Evolutionary conservation across 192 early-diverging fungal genomes (phyloP), one percentile per base, ranked within the genome.

Genomic region (Oehlia diaphana): DNA sequence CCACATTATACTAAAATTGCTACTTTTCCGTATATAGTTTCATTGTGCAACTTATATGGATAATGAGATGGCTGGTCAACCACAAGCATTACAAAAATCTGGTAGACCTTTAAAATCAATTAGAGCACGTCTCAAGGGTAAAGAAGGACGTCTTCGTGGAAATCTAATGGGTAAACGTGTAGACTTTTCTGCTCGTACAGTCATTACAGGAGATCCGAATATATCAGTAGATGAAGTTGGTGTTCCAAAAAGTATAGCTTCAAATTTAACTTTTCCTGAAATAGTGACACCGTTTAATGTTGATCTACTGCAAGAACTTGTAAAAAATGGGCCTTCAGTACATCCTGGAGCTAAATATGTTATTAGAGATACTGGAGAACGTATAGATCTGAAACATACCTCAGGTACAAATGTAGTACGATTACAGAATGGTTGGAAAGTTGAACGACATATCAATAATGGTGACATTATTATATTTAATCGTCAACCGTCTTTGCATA

Each of bases 101-200:
- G 96, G 96, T 50, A 88, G 98, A 86, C 95, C 96, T 64, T 78
- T 96, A 73, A 99, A 99, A 83, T 93, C 96, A 26, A 98, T 99
- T 77, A 92, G 97, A 80, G 94, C 94, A 19, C 90, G 98, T 79
- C 88, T 99, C 69, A 99, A 99, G 92, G 98, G 98, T 72, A 99
- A 99, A 85, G 98, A 99, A 85, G 98, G 97, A 67, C 94, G 98
- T 82, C 87, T 99, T 76, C 96, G 98, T 87, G 96, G 96, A 73
- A 99, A 99, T 84, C 87, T 99, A 86, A 99, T 99, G 98, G 98
- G 98, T 72, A 99, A 99, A 85, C 95, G 98, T 87, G 97, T 99
- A 2, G 98, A 98, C 85, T 99, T 98, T 85, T 98, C 96, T 37
- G 97, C 98, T 0, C 95, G 98, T 87, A 99, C 97, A 5, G 98